A percentile compares a stretch with the other conserved stretches of the same genome.
Evolutionary conservation across 1,284 basidiomycete species (phyloP).

Genomic region (Cronartium ribicola): DNA sequence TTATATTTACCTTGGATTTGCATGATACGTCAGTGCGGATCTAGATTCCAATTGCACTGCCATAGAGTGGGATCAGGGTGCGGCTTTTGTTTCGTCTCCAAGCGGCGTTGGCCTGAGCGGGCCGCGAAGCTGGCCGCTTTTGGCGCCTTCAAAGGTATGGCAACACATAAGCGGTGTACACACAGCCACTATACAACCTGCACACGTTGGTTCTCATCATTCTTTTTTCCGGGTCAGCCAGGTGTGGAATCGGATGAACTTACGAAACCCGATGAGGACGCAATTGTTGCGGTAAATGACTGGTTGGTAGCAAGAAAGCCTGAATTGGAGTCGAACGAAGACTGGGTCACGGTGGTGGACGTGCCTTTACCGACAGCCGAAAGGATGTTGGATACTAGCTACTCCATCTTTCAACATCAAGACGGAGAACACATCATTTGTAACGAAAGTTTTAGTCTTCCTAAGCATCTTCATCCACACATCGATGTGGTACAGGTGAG

Average conservation of each 20-base stretch:
- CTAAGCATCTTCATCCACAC: conserved; percentile 30
- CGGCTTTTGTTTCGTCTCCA: too few species aligned
- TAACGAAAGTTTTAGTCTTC: conserved; percentile 36
- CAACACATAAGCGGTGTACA: too few species aligned
- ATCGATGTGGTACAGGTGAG: conserved; percentile 39
- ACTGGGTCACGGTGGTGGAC: conserved; percentile 31
- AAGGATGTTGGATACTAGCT: conserved; percentile 30
- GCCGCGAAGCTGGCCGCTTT: too few species aligned
- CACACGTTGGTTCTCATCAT: too few species aligned
- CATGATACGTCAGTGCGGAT: too few species aligned
- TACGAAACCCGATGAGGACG: conserved; percentile 15
- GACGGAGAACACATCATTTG: conserved; percentile 31
- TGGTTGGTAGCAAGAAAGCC: conserved; percentile 10
- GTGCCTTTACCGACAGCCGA: conserved; percentile 28
- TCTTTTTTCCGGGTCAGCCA: too few species aligned
- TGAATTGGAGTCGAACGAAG: conserved; percentile 24
- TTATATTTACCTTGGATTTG: too few species aligned
- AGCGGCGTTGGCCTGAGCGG: too few species aligned
- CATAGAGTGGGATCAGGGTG: too few species aligned
- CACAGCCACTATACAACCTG: too few species aligned
- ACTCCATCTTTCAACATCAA: conserved; percentile 32
- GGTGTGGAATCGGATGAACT: conserved; percentile 14
- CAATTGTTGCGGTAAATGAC: conserved; percentile 20
- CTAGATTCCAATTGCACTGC: too few species aligned
- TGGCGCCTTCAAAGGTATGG: too few species aligned